Evolutionary conservation across 2,329 filamentous ascomycete species (phyloP).

Genomic region (Raffaelea deltoideospora): DNA sequence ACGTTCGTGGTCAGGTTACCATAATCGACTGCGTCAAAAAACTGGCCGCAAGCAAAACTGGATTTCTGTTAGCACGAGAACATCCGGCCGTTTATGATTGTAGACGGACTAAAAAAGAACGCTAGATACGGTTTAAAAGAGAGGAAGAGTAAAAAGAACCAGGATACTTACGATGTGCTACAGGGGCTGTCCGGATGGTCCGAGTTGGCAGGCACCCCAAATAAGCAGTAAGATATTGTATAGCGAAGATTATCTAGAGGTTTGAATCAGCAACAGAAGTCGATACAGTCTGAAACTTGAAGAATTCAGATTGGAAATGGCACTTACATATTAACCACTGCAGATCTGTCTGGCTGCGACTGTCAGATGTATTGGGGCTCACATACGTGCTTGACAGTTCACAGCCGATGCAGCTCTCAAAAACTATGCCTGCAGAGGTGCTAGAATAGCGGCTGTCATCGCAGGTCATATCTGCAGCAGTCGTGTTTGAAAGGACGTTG

Average conservation of each 20-base stretch:
- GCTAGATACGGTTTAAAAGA: background rate
- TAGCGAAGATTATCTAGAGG: slow-evolving; percentile 43
- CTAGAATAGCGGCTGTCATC: slow-evolving; percentile 20
- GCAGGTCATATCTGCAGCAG: slow-evolving; percentile 33
- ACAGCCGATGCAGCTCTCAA: slow-evolving; percentile 35
- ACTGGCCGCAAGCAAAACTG: slow-evolving; percentile 37
- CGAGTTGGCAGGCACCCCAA: slow-evolving; percentile 28
- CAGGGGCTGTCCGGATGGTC: slow-evolving; percentile 29
- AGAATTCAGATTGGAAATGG: too few species aligned
- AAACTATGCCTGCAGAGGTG: slow-evolving; percentile 29
- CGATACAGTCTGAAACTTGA: too few species aligned
- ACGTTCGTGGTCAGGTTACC: slow-evolving; percentile 30
- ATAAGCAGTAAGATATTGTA: slow-evolving; percentile 39
- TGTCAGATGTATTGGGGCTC: background rate
- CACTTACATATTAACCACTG: slow-evolving; percentile 39
- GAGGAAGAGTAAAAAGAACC: background rate
- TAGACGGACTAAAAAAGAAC: too few species aligned
- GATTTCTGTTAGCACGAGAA: too few species aligned
- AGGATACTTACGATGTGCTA: slow-evolving; percentile 29
- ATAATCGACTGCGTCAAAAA: slow-evolving; percentile 30
- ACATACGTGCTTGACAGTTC: slow-evolving; percentile 33
- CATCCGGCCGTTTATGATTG: too few species aligned
- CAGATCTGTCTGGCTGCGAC: slow-evolving; percentile 30
- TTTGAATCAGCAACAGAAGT: too few species aligned
- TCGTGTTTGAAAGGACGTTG: slow-evolving; percentile 33